A percentile compares a stretch with the other conserved stretches of the same genome.
Evolutionary conservation across 371 early-diverging fungal species (phyloP).

Genomic region (Basidiobolus meristosporus): DNA sequence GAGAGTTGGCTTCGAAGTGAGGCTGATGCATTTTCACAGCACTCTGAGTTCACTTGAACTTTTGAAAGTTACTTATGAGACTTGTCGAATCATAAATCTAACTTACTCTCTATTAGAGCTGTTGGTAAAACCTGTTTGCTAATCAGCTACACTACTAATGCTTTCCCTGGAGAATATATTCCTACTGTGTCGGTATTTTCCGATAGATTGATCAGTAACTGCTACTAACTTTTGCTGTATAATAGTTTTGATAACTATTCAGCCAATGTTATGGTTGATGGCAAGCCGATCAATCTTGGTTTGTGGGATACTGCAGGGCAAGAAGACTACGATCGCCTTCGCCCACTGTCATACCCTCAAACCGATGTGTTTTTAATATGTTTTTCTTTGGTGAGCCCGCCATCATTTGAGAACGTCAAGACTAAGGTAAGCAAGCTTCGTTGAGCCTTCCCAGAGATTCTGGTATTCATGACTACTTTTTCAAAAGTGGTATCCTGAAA

Average conservation of each 20-base stretch:
- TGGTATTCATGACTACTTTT: background rate
- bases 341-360: conserved; percentile 75
- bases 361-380: conserved; percentile 81
- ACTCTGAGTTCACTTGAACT: too few species aligned
- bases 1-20: too few species aligned
- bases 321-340: conserved; percentile 70
- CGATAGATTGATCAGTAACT: too few species aligned
- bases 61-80: conserved; percentile 2
- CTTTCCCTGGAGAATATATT: conserved; percentile 94
- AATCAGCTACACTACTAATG: conserved; percentile 91
- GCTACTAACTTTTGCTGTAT: too few species aligned
- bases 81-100: conserved; percentile 1
- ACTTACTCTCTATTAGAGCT: conserved; percentile 2
- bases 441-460: too few species aligned
- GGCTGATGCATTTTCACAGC: too few species aligned
- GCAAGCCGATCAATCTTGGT: conserved; percentile 61
- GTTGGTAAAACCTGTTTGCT: conserved; percentile 90
- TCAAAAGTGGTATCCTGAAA: conserved; percentile 38
- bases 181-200: conserved; percentile 76
- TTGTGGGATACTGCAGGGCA: conserved; percentile 90
- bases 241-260: conserved; percentile 67
- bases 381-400: conserved; percentile 55
- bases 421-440: conserved; percentile 40
- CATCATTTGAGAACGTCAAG: conserved; percentile 65
- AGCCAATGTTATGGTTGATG: conserved; percentile 56